Evolutionary conservation across 306 rosid species (phyloP).

Genomic region (Ormosia semicastrata): DNA sequence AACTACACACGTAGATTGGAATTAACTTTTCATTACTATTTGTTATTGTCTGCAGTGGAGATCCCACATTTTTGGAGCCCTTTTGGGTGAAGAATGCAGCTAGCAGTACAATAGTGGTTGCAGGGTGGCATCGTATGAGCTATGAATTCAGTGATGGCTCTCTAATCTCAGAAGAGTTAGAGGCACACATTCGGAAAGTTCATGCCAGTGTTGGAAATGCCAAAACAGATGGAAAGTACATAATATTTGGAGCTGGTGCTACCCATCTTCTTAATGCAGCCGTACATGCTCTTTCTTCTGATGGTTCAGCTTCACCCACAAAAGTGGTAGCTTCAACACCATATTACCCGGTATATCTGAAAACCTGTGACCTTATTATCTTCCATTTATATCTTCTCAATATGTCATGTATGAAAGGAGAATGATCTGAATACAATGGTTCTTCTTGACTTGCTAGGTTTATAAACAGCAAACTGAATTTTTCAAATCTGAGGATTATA

Average conservation of each 20-base stretch:
- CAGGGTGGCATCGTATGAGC: slow-evolving; percentile 65
- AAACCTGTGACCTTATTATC: background rate
- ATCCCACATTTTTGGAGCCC: slow-evolving; percentile 54
- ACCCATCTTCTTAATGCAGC: slow-evolving; percentile 54
- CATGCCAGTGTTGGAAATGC: slow-evolving; percentile 44
- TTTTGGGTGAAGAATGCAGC: slow-evolving; percentile 51
- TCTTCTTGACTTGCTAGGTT: slow-evolving; percentile 23
- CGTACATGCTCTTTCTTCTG: slow-evolving; percentile 38
- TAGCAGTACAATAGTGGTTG: slow-evolving; percentile 35
- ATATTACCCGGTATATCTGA: slow-evolving; percentile 31
- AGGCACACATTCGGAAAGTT: slow-evolving; percentile 26
- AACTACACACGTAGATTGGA: no score
- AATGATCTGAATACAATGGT: background rate
- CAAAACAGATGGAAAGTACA: slow-evolving; percentile 35
- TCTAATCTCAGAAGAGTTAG: slow-evolving; percentile 35
- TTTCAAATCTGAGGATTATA: slow-evolving; percentile 29
- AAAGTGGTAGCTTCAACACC: slow-evolving; percentile 37
- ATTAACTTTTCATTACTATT: background rate
- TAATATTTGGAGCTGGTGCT: slow-evolving; percentile 51
- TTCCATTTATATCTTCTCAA: background rate
- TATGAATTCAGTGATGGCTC: slow-evolving; percentile 28
- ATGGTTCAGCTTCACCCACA: slow-evolving; percentile 3
- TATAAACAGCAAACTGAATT: slow-evolving; percentile 39
- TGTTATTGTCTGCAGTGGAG: slow-evolving; percentile 34
- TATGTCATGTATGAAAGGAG: background rate